Evolutionary conservation across 2,329 filamentous ascomycete genomes (phyloP).

Genomic region (Incumbomyces lentus): DNA sequence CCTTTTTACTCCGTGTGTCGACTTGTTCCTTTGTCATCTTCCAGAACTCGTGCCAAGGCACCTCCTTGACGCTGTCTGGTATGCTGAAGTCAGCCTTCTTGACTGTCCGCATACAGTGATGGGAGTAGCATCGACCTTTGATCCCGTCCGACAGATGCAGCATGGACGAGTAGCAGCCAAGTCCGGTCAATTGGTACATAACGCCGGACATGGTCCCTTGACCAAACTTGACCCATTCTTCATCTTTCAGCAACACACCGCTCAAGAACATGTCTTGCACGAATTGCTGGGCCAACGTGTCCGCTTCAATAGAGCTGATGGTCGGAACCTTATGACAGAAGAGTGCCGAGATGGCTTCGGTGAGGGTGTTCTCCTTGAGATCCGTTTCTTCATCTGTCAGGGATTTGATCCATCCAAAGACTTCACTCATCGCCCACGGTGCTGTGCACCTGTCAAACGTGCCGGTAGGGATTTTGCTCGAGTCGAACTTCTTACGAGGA

Average conservation of each 20-base stretch:
- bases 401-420: slow-evolving; percentile 74
- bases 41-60: slow-evolving; percentile 83
- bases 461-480: slow-evolving; percentile 65
- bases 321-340: slow-evolving; percentile 94
- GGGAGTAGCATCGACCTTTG: slow-evolving; percentile 75
- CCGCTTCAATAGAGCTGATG: slow-evolving; percentile 96
- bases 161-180: slow-evolving; percentile 80
- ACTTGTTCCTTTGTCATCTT: slow-evolving; percentile 67
- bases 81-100: slow-evolving; percentile 86
- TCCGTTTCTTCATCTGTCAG: slow-evolving; percentile 89
- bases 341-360: slow-evolving; percentile 75
- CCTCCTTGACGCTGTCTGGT: slow-evolving; percentile 37
- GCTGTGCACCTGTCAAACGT: slow-evolving; percentile 80
- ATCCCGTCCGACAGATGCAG: slow-evolving; percentile 57
- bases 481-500: slow-evolving; percentile 75
- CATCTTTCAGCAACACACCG: slow-evolving; percentile 70
- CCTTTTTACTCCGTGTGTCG: slow-evolving; percentile 65
- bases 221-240: slow-evolving; percentile 96
- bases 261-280: slow-evolving; percentile 70
- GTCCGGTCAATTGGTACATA: slow-evolving; percentile 82
- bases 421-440: slow-evolving; percentile 86
- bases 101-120: slow-evolving; percentile 85
- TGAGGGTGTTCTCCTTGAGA: slow-evolving; percentile 70
- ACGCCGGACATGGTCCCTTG: slow-evolving; percentile 74
- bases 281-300: slow-evolving; percentile 68